Conservation (phyloP, 2,329 filamentous ascomycete species). For the Endocalyx cinctus region DNA sequence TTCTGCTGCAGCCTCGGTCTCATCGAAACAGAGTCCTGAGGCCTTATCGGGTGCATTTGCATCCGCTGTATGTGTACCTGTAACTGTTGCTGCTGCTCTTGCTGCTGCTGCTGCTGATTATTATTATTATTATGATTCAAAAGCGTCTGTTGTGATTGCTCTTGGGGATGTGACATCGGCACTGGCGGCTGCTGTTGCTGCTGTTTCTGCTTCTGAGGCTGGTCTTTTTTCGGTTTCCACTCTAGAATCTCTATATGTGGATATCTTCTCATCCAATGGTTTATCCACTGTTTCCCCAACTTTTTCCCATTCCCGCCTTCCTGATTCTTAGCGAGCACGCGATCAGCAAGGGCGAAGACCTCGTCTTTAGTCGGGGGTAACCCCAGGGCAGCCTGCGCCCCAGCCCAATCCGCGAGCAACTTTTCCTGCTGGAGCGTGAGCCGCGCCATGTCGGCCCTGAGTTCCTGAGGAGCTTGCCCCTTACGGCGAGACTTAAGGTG, state of each 20-base stretch:
- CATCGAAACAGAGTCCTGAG: too few species aligned
- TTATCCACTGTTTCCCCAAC: slow-evolving; percentile 23
- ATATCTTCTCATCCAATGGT: slow-evolving; percentile 20
- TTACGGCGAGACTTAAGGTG: slow-evolving; percentile 18
- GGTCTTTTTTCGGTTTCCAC: slow-evolving; percentile 14
- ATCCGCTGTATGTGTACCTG: too few species aligned
- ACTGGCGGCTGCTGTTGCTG: slow-evolving; percentile 1
- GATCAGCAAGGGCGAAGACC: slow-evolving; percentile 17
- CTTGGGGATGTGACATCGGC: neutral
- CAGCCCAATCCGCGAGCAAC: slow-evolving; percentile 21
- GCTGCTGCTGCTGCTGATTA: too few species aligned
- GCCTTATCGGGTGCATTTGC: too few species aligned
- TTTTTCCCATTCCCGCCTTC: slow-evolving; percentile 9
- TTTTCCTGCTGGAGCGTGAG: slow-evolving; percentile 19
- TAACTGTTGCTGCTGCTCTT: too few species aligned
- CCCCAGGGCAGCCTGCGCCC: slow-evolving; percentile 16
- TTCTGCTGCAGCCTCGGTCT: too few species aligned
- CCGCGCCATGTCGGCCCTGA: slow-evolving; percentile 16
- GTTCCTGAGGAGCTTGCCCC: slow-evolving; percentile 12
- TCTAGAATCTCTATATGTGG: slow-evolving; percentile 16
- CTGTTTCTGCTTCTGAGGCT: slow-evolving; percentile 6
- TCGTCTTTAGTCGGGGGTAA: slow-evolving; percentile 21
- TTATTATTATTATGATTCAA: too few species aligned
- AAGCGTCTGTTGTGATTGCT: too few species aligned
- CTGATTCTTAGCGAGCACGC: slow-evolving; percentile 16